phyloP scores from a whole-genome alignment of 78 protist species.

The Emiliania huxleyi region DNA sequence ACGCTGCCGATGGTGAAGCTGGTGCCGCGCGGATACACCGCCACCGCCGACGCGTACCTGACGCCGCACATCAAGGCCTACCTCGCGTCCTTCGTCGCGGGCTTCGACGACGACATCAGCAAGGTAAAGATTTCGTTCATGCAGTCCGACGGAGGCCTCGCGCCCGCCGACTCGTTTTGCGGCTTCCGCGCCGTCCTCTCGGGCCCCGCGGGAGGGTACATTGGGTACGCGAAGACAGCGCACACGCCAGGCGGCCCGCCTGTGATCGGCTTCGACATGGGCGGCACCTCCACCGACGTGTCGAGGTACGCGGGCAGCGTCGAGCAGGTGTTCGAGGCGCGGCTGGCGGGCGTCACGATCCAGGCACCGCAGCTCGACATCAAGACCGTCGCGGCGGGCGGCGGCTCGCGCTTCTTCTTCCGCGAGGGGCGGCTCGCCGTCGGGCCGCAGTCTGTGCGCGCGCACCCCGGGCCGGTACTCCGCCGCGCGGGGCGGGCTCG shows the following conservation, averaged over 20 bases:
- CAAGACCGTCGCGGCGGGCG: slow-evolving; percentile 95
- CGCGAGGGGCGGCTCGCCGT: slow-evolving; percentile 62
- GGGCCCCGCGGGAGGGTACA: slow-evolving; percentile 95
- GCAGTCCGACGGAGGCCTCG: slow-evolving; percentile 95
- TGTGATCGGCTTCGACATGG: slow-evolving; percentile 95
- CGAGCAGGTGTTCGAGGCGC: slow-evolving; percentile 78
- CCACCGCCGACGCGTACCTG: slow-evolving; percentile 94
- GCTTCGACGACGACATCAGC: slow-evolving; percentile 38
- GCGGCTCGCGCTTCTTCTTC: slow-evolving; percentile 81
- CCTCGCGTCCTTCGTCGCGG: slow-evolving; percentile 67
- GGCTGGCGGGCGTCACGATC: slow-evolving; percentile 83
- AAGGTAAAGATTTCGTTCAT: slow-evolving; percentile 62
- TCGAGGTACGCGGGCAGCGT: slow-evolving; percentile 4
- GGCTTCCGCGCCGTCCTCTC: slow-evolving; percentile 87
- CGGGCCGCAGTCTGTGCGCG: slow-evolving; percentile 90
- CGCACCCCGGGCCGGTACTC: slow-evolving; percentile 1
- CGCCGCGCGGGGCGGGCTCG: too few species aligned
- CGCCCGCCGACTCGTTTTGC: slow-evolving; percentile 71
- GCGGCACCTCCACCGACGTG: slow-evolving; percentile 95
- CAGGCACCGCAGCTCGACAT: slow-evolving; percentile 89
- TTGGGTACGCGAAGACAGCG: slow-evolving; percentile 85
- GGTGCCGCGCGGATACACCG: slow-evolving; percentile 91
- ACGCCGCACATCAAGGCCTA: slow-evolving; percentile 82
- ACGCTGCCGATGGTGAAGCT: slow-evolving; percentile 75
- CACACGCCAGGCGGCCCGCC: slow-evolving; percentile 20